Evolutionary conservation across 2,329 filamentous ascomycete species (phyloP), one percentile per base, ranked within the genome.

Genomic region (Diaporthe sp.): DNA sequence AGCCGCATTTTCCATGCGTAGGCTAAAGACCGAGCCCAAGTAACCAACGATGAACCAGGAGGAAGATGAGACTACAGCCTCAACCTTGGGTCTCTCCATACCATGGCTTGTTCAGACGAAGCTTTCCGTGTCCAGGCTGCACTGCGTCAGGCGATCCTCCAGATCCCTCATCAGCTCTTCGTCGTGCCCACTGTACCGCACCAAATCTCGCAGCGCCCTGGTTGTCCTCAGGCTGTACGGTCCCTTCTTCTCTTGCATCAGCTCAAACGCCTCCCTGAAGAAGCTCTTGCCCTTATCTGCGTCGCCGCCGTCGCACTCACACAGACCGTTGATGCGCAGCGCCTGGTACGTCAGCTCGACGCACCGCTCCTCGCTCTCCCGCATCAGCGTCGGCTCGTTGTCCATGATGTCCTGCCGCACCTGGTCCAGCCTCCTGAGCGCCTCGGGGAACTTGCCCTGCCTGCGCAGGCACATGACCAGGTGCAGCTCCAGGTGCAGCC

Each of bases 261-360:
- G 50, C 30, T 73, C 38, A 28, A 73, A 73, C 1, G 71, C 71
- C 47, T 73, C 71, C 22, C n/a, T 38, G 50, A 73, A 73, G 60
- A 73, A 68, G 2, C 22, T 17, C 12, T 55, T 55, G 5, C 71
- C 71, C 40, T 28, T 58, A 9, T 57, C 60, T 5, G 60, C 47
- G 22, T 73, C 71, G 15, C 71, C 71, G 1, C 71, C 71, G 12
- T 66, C 50, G 40, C 71, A 73, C 60, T 73, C 71, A 40, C 71
- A 73, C 58, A 73, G 55, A 25, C 47, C 71, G 50, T 67, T 73
- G 60, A 68, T 55, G n/a, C 71, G 60, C 50, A 73, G 71, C 7
- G 71, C 40, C 71, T 58, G 71, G 60, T 73, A 73, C 71, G 64
- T 68, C 35, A 73, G 71, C 71, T 73, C 71, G 13, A 69, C 71